Conservation (phyloP, 805 yeast species). For the Suhomyces faveliae region DNA sequence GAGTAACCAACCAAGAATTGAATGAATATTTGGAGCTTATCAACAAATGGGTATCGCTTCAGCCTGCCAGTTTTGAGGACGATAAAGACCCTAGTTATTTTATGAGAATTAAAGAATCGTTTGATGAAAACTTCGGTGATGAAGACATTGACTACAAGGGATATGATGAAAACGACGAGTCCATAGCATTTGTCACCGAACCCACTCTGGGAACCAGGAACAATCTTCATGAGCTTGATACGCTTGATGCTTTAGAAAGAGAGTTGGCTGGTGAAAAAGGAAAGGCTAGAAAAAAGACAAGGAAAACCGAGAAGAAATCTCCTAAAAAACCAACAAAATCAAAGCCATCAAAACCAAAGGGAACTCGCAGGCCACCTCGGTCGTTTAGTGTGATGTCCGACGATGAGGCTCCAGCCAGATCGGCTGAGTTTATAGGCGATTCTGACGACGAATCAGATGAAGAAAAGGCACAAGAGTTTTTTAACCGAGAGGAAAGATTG, state of each 20-base stretch:
- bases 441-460: constrained; percentile 67
- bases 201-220: constrained; percentile 9
- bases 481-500: constrained; percentile 52
- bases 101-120: constrained; percentile 24
- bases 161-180: constrained; percentile 30
- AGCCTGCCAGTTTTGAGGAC: constrained; percentile 34
- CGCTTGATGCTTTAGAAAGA: constrained; percentile 29
- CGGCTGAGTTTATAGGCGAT: constrained; percentile 54
- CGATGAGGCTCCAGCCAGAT: constrained; percentile 33
- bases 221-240: constrained; percentile 35
- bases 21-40: constrained; percentile 35
- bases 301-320: constrained; percentile 4
- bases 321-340: background rate
- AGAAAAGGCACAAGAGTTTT: constrained; percentile 52
- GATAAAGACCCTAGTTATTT: constrained; percentile 36
- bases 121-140: constrained; percentile 15
- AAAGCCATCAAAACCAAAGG: background rate
- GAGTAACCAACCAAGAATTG: constrained; percentile 30
- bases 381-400: constrained; percentile 30
- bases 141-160: constrained; percentile 13
- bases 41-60: constrained; percentile 40
- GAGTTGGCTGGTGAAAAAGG: constrained; percentile 24
- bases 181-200: constrained; percentile 15
- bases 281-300: constrained; percentile 24
- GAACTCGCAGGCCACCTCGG: constrained; percentile 18